A percentile compares a stretch with the other conserved stretches of the same genome.
Evolutionary conservation across 768 basidiomycete species (phyloP).

Genomic region (Flagelloscypha sp.): DNA sequence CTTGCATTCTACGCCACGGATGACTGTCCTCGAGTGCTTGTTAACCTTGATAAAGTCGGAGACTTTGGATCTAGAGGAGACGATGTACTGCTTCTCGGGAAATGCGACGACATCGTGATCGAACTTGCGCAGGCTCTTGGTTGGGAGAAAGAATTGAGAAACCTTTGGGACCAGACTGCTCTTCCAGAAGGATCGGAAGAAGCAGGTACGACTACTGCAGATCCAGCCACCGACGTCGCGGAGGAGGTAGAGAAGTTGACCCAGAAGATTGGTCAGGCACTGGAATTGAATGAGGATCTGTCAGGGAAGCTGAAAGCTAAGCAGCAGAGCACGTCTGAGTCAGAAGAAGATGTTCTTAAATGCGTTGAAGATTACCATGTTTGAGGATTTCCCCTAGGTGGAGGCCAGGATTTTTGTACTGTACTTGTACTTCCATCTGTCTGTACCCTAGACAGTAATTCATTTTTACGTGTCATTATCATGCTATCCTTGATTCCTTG

Average conservation of each 20-base stretch:
- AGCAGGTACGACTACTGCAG: constrained; percentile 2
- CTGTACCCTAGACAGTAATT: too few species aligned
- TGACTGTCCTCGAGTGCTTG: constrained; percentile 71
- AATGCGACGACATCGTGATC: constrained; percentile 61
- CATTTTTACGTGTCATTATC: too few species aligned
- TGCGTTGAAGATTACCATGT: too few species aligned
- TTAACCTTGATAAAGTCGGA: constrained; percentile 82
- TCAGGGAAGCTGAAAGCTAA: constrained; percentile 3
- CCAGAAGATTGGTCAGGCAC: constrained; percentile 21
- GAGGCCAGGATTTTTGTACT: too few species aligned
- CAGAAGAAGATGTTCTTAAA: constrained; percentile 1
- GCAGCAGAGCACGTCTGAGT: constrained; percentile 1
- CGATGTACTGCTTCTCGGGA: constrained; percentile 59
- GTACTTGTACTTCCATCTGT: too few species aligned
- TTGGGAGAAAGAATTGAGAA: constrained; percentile 59
- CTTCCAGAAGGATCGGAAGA: constrained; percentile 16
- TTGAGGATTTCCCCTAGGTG: too few species aligned
- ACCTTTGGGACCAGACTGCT: constrained; percentile 46
- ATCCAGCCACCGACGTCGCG: constrained; percentile 12
- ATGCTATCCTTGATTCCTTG: too few species aligned
- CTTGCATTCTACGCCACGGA: constrained; percentile 50
- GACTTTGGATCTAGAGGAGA: constrained; percentile 43
- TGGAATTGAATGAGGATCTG: constrained; percentile 17
- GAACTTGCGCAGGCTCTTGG: constrained; percentile 61
- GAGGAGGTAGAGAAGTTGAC: constrained; percentile 26